Evolutionary conservation across 352 stramenopile species (phyloP).

Genomic region (Pythium aristosporum): DNA sequence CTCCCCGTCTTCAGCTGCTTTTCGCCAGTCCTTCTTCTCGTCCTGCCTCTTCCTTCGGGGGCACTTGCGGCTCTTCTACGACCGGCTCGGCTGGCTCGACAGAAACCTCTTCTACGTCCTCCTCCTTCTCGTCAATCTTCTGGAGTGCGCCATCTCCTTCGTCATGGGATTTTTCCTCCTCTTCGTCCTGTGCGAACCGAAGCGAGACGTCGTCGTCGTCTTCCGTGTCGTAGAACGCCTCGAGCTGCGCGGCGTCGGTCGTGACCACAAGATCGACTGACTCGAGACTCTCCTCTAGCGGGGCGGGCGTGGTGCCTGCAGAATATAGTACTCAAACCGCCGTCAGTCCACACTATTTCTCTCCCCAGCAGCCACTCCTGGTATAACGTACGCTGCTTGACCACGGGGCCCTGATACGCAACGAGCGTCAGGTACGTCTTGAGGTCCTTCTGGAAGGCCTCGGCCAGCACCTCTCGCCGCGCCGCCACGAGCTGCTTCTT

Average conservation of each 20-base stretch:
- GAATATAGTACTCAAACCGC: background rate
- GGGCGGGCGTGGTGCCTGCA: constrained; percentile 12
- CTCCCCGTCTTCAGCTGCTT: background rate
- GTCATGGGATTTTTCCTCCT: constrained; percentile 28
- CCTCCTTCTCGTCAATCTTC: too few relatives aligned
- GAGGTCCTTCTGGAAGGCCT: constrained; percentile 74
- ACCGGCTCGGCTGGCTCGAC: background rate
- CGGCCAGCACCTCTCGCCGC: constrained; percentile 50
- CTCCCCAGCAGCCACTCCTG: too few relatives aligned
- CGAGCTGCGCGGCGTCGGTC: constrained; percentile 51
- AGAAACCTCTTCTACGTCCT: background rate
- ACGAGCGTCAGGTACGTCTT: constrained; percentile 79
- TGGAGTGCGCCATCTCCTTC: background rate
- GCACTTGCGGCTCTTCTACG: background rate
- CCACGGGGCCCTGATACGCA: constrained; percentile 42
- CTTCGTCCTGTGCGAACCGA: constrained; percentile 31
- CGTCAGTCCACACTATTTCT: too few relatives aligned
- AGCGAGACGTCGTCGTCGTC: constrained; percentile 27
- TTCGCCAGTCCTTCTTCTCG: background rate
- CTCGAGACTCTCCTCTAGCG: constrained; percentile 51
- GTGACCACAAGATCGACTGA: constrained; percentile 71
- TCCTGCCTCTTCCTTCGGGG: background rate
- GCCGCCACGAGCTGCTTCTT: constrained; percentile 57
- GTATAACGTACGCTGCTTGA: constrained; percentile 8
- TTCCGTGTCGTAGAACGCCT: constrained; percentile 78